Evolutionary conservation across 192 early-diverging fungal genomes (phyloP), one percentile per base, ranked within the genome.

Genomic region (Fimicolochytrium jonesii): DNA sequence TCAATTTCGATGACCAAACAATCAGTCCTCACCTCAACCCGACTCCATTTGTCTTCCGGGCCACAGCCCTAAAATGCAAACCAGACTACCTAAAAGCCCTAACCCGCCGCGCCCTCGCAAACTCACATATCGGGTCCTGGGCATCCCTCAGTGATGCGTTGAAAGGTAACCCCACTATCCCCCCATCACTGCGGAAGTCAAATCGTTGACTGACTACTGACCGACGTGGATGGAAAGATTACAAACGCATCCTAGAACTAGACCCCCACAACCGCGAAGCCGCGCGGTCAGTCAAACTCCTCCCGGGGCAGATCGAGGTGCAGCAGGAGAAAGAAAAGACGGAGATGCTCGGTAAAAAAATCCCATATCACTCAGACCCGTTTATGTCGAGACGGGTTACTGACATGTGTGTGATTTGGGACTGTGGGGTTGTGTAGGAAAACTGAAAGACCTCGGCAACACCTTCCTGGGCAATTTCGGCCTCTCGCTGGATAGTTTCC

Each of bases 391-490:
- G 26, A 25, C 13, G 10, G 4, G 20, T 67, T 29, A 9, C 2
- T 9, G 2, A 10, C 32, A 69, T 3, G n/a, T n/a, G 41, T 23
- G 2, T 13, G 15, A 9, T 15, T 36, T n/a, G n/a, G n/a, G n/a
- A n/a, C n/a, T n/a, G n/a, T n/a, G n/a, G n/a, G n/a, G n/a, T 25
- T 31, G 11, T 17, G 0, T 29, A 68, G 71, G 58, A 9, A 87
- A 91, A 61, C 70, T 91, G 10, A 91, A 91, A 61, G 76, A 83
- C 29, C 64, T 91, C 33, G 89, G 89, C 0, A 88, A 91, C 45
- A 74, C 73, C 6, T 49, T 91, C 11, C 62, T 91, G 25, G 89
- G 89, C n/a, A 84, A 78, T 18, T 85, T 91, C 66, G 89, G 89
- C 11, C 48, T 91, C 39, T 87, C 86, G 13, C 77, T 84, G 10